Evolutionary conservation across 2,329 filamentous ascomycete genomes (phyloP).

Genomic region (Pseudonectria buxi): DNA sequence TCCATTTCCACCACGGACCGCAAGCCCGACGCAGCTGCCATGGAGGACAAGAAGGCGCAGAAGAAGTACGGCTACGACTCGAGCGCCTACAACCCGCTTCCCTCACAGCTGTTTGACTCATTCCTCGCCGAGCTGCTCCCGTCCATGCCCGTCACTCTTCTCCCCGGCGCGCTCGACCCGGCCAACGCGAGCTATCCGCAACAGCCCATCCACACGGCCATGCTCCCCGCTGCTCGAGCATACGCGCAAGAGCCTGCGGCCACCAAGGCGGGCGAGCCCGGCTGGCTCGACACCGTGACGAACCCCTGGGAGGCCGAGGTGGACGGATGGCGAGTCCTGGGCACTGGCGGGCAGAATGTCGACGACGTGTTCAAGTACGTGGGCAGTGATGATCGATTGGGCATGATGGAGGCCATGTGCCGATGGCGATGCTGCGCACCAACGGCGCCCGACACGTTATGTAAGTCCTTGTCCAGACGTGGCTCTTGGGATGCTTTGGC

Average conservation of each 20-base stretch:
- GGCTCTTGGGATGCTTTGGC: neutral
- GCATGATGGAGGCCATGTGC: constrained; percentile 92
- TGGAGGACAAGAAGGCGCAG: constrained; percentile 40
- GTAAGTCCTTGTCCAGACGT: constrained; percentile 49
- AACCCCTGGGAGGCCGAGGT: constrained; percentile 91
- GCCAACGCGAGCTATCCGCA: constrained; percentile 87
- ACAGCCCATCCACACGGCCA: constrained; percentile 84
- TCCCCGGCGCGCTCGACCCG: constrained; percentile 79
- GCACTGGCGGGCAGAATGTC: constrained; percentile 85
- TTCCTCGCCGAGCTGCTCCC: constrained; percentile 78
- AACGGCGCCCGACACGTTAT: constrained; percentile 91
- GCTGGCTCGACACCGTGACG: constrained; percentile 83
- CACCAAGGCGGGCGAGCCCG: constrained; percentile 33
- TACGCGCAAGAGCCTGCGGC: constrained; percentile 50
- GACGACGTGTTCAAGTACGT: constrained; percentile 93
- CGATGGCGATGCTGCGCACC: constrained; percentile 87
- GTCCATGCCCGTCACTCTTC: constrained; percentile 77
- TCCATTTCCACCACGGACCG: constrained; percentile 64
- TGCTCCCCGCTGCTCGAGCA: constrained; percentile 71
- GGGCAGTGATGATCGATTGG: constrained; percentile 65
- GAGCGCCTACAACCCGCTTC: constrained; percentile 76
- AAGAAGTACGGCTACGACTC: constrained; percentile 97
- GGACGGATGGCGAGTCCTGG: constrained; percentile 82
- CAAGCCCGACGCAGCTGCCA: constrained; percentile 21
- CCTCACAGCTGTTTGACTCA: constrained; percentile 74